phyloP scores from a whole-genome alignment of 371 early-diverging fungal genomes.

The Mortierella sp. region DNA sequence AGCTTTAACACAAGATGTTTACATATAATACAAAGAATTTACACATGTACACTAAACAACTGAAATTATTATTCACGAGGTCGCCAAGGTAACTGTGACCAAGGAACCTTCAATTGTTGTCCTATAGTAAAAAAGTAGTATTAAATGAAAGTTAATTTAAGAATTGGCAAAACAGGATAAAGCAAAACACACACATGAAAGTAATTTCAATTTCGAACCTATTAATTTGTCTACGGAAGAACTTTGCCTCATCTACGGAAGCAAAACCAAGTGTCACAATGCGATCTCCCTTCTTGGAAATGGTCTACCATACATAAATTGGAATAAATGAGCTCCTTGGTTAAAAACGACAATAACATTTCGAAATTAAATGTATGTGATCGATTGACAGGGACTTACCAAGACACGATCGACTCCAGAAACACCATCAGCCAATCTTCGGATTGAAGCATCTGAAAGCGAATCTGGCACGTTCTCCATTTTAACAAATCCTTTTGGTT shows the following conservation, averaged over 20 bases:
- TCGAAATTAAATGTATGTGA: not conserved
- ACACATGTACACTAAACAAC: not conserved
- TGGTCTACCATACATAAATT: constrained; percentile 18
- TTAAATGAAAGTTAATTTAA: not conserved
- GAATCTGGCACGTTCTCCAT: constrained; percentile 47
- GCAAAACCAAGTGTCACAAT: constrained; percentile 40
- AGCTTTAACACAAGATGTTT: not conserved
- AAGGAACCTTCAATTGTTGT: constrained; percentile 50
- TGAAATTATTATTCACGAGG: constrained; percentile 24
- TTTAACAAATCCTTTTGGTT: constrained; percentile 39
- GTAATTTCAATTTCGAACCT: constrained; percentile 25
- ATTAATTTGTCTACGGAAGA: constrained; percentile 59
- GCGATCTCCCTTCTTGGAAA: constrained; percentile 34
- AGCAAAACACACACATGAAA: constrained; percentile 2
- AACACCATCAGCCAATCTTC: constrained; percentile 33
- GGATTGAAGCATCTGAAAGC: constrained; percentile 30
- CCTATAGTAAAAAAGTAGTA: constrained; percentile 19
- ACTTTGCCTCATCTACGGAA: constrained; percentile 51
- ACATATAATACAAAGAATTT: constrained; percentile 1
- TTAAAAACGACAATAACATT: not conserved
- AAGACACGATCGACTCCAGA: constrained; percentile 45
- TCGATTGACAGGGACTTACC: constrained; percentile 21
- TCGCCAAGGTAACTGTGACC: constrained; percentile 52
- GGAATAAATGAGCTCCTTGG: not conserved
- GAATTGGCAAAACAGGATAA: not conserved